Base-by-base conservation (phyloP, 768 basidiomycete genomes). In the Xerocomellus intermedius region DNA sequence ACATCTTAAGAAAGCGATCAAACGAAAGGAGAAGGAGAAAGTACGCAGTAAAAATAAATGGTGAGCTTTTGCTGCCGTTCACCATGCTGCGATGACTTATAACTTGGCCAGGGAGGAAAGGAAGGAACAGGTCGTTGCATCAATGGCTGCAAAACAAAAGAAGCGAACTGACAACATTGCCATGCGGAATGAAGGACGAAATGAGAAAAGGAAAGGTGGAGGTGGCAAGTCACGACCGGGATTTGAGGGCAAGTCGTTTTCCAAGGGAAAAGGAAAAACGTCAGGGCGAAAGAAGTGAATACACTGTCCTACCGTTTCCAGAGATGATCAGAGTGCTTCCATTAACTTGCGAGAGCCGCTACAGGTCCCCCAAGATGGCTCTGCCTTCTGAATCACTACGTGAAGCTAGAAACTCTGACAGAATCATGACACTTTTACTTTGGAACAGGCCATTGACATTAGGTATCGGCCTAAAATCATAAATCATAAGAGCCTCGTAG, bases 151-250 rank as follows among this genome's bases (percentile, higher is more conserved):
- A 30, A 86, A 82, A 69, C 88, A 93, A 73, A 93, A 95, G 77
- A 98, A 98, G 73, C 81, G 94, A 5, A 67, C 84, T 14, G 94
- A 96, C 63, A 98, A 98, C 64, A 89, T 98, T 62, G 89, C 92
- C 0, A 84, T 81, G 76, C 84, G 94, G 17, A 84, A 86, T 53
- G 94, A 98, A 68, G 79, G 87, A 33, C 79, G 80, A 69, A 82
- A 78, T 59, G 84, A 85, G 45, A 84, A 79, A 67, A 74, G 75
- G 56, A 84, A 78, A 74, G 83, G 60, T 46, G 65, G 64, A 58
- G 79, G 65, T 44, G 85, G 86, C 28, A 83, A 83, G 71, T 85
- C 84, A 4, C 75, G 92, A 42, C 92, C 92, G 19, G 92, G 92
- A 2, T 94, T 94, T 64, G 92, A 94, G 69, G 92, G 91, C 33